Evolutionary conservation across 345 rosid species (phyloP).

Genomic region (Aethionema arabicum): DNA sequence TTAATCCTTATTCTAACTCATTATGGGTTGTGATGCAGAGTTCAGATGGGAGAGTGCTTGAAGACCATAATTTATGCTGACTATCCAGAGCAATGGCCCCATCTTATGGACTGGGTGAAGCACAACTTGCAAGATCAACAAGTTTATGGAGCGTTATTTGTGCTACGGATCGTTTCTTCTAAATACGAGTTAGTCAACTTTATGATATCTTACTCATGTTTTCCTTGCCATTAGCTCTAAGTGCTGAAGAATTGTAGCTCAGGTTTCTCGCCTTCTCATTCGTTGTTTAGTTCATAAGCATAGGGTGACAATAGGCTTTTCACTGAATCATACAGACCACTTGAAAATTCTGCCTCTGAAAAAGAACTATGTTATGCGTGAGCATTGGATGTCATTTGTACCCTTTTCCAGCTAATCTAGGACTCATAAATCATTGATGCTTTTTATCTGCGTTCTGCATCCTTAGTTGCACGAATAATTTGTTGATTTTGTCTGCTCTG

Average conservation of each 20-base stretch:
- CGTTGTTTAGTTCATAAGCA: constrained; percentile 4
- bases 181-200: constrained; percentile 82
- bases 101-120: constrained; percentile 85
- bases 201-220: not conserved
- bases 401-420: not conserved
- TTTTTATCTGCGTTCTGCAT: not conserved
- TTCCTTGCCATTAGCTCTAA: constrained; percentile 8
- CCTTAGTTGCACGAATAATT: not conserved
- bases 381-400: too few species aligned
- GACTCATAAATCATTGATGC: not conserved
- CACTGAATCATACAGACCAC: not conserved
- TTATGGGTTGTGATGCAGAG: constrained; percentile 50
- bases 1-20: constrained; percentile 17
- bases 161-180: constrained; percentile 82
- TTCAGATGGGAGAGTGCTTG: constrained; percentile 95
- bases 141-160: constrained; percentile 86
- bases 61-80: constrained; percentile 92
- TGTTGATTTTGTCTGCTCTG: not conserved
- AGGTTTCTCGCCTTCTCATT: not conserved
- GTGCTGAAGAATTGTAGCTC: constrained; percentile 12
- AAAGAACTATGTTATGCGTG: too few species aligned
- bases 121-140: constrained; percentile 84
- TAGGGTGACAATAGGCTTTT: not conserved
- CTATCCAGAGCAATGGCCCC: constrained; percentile 99
- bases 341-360: not conserved